Percentiles rank a stretch among this genome's conserved stretches.
These are phyloP conservation scores for Metschnikowia arizonensis DNA, from an alignment of 805 yeast genomes.

Conservation along the genomic window DNA sequence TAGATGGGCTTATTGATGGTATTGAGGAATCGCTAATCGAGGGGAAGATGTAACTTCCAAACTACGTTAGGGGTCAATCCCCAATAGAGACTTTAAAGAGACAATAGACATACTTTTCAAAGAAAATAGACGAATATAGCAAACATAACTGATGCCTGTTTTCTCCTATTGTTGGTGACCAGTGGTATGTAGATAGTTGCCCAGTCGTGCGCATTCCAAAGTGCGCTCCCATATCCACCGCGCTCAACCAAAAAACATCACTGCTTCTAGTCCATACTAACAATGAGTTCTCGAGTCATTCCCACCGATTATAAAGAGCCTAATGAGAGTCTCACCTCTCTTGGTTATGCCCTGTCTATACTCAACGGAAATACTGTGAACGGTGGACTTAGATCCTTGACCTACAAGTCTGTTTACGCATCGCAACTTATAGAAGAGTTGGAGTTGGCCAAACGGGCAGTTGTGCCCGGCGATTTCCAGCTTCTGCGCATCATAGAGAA, in stretches of 20 bases:
- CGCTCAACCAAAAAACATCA: slow-evolving; percentile 3
- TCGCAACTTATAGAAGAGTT: slow-evolving; percentile 34
- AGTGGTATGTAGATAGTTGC: too few relatives aligned
- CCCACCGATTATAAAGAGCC: slow-evolving; percentile 21
- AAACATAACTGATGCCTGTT: neutral
- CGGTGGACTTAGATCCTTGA: slow-evolving; percentile 39
- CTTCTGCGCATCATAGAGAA: slow-evolving; percentile 19
- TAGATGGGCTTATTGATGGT: slow-evolving; percentile 77
- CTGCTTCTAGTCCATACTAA: neutral
- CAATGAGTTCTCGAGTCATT: slow-evolving; percentile 2
- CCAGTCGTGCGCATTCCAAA: neutral
- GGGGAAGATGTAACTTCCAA: slow-evolving; percentile 4
- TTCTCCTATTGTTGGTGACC: too few relatives aligned
- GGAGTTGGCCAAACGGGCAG: slow-evolving; percentile 29
- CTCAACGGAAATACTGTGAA: slow-evolving; percentile 39
- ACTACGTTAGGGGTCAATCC: neutral
- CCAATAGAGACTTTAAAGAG: neutral
- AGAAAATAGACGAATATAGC: neutral
- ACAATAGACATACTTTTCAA: neutral
- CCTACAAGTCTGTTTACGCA: slow-evolving; percentile 39
- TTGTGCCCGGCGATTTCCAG: slow-evolving; percentile 19
- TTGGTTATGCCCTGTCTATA: slow-evolving; percentile 33
- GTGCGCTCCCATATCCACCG: neutral
- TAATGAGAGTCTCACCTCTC: slow-evolving; percentile 16
- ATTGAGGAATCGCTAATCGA: slow-evolving; percentile 34